Conservation (phyloP, 2,329 filamentous ascomycete species). For the Fusarium fracticaudum region DNA sequence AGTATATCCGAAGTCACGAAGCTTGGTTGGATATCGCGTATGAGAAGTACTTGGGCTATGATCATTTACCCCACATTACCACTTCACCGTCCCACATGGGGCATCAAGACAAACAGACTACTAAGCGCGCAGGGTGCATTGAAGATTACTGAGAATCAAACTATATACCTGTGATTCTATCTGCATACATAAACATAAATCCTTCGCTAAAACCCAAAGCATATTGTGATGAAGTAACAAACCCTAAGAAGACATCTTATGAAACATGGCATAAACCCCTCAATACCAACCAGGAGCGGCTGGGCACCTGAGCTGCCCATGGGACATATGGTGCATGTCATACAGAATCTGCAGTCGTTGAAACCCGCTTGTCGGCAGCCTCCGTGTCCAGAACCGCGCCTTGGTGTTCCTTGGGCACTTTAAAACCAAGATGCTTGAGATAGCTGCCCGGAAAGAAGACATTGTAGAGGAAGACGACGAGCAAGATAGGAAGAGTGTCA, state of each 20-base stretch:
- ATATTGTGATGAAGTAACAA: not conserved
- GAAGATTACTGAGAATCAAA: not conserved
- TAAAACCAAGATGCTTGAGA: conserved; percentile 33
- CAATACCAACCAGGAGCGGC: not conserved
- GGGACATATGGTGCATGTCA: rapidly evolving
- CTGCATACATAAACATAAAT: not conserved
- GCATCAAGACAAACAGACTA: no score
- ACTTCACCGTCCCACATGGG: not conserved
- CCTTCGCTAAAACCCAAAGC: not conserved
- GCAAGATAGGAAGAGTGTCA: conserved; percentile 27
- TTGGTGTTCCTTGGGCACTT: not conserved
- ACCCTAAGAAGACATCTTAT: not conserved
- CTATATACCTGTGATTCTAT: not conserved
- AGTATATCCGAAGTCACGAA: not conserved
- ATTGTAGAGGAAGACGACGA: conserved; percentile 32
- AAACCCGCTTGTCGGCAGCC: not conserved
- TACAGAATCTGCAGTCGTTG: not conserved
- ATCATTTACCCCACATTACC: not conserved
- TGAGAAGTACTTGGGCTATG: not conserved
- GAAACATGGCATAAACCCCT: not conserved
- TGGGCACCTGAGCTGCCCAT: no score
- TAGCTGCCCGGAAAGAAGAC: conserved; percentile 30
- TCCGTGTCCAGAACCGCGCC: not conserved
- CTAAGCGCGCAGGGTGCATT: not conserved
- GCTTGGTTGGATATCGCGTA: not conserved